These are phyloP conservation scores for Microbotryum lychnidis-dioicae DNA, from an alignment of 1,284 basidiomycete species.

Conservation along the genomic window DNA sequence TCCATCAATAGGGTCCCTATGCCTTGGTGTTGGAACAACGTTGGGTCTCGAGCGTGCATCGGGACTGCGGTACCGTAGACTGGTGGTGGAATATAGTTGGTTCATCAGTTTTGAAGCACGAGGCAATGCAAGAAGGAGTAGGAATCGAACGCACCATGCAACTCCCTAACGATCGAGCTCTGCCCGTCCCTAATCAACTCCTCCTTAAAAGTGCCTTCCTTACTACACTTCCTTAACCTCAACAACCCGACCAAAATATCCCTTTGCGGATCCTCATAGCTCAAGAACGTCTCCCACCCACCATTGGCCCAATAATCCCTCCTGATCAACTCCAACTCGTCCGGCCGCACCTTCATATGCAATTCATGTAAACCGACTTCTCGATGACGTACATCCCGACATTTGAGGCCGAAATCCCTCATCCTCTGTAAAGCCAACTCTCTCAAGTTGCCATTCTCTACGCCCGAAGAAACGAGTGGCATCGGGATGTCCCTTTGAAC, in stretches of 20 bases:
- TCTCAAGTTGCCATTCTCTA: slow-evolving; percentile 95
- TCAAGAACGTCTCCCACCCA: slow-evolving; percentile 98
- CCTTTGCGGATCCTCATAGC: slow-evolving; percentile 93
- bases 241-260: slow-evolving; percentile 94
- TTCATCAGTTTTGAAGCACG: not conserved
- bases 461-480: slow-evolving; percentile 88
- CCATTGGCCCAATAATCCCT: slow-evolving; percentile 90
- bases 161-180: slow-evolving; percentile 88
- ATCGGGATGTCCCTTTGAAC: slow-evolving; percentile 97
- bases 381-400: slow-evolving; percentile 92
- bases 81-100: slow-evolving; percentile 39
- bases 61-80: slow-evolving; percentile 99
- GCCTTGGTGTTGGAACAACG: slow-evolving; percentile 89
- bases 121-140: not conserved
- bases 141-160: slow-evolving; percentile 42
- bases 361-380: slow-evolving; percentile 99
- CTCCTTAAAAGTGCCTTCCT: slow-evolving; percentile 90
- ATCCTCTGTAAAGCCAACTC: slow-evolving; percentile 93
- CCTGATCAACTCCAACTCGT: slow-evolving; percentile 91
- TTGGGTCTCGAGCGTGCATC: slow-evolving; percentile 93
- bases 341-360: slow-evolving; percentile 85
- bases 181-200: slow-evolving; percentile 76
- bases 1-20: slow-evolving; percentile 98
- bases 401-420: slow-evolving; percentile 98
- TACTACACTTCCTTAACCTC: slow-evolving; percentile 77